Base-by-base conservation (phyloP, 2,329 filamentous ascomycete genomes). In the Colletotrichum sidae region DNA sequence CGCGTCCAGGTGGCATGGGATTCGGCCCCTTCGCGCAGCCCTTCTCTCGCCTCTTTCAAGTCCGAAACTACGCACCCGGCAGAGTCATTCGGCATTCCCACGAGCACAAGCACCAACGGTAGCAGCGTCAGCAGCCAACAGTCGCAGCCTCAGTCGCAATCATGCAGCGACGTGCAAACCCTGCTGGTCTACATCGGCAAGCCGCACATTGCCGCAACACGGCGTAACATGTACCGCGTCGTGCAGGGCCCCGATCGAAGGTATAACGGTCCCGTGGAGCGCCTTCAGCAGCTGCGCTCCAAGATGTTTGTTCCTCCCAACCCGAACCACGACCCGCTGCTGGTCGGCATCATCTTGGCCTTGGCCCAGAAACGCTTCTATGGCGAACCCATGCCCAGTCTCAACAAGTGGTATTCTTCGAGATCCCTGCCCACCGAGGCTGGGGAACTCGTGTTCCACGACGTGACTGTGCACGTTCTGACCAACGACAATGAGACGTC, bases 301-400 rank as follows among this genome's bases (percentile, higher is more conserved):
- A 84, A 81, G 70, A 74, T 76, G 51, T 75, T 88, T 4, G 62
- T 82, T 4, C 86, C 86, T 0, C 71, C 74, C 3, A 79, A 87
- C 53, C 66, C 73, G 2, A 80, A 87, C 53, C 81, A 85, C 52
- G 86, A 89, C 69, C 77, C 83, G 0, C 82, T 85, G 61, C 77
- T 87, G 41, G 76, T 85, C 6, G 84, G 80, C 17, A 78, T 83
- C 47, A 82, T 88, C 61, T 69, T 89, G 11, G 82, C 83, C 51
- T 85, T 88, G 82, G 86, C 86, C 8, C 86, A 89, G 69, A 78
- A 80, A 8, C 79, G 84, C 51, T 85, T 85, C 61, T 87, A 88
- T 70, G 49, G 68, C 17, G 59, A 68, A 17, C 62, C 65, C 12
- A 49, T 41, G 56, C 56, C 62, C n/a, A 55, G 56, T 7, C 37